These are phyloP conservation scores for Phytophthora constricta DNA, from an alignment of 352 stramenopile species.

Conservation along the genomic window DNA sequence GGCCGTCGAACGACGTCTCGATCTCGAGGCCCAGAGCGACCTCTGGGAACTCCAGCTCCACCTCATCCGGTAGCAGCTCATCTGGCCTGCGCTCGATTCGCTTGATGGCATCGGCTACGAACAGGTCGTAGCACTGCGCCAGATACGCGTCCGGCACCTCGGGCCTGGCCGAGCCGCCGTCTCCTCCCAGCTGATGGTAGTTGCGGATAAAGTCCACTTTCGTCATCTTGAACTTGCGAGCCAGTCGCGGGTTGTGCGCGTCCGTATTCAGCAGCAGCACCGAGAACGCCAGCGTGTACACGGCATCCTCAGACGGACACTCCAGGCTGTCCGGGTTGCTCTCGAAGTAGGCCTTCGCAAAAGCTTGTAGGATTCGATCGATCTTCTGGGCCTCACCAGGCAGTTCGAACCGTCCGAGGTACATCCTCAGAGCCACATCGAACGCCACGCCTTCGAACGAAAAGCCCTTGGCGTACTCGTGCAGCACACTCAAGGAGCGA, in stretches of 20 bases:
- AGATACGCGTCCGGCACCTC: conserved; percentile 59
- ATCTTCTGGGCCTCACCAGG: conserved; percentile 86
- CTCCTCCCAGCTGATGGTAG: conserved; percentile 58
- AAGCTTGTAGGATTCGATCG: conserved; percentile 84
- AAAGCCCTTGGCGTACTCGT: conserved; percentile 79
- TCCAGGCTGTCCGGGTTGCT: conserved; percentile 59
- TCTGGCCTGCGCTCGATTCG: conserved; percentile 60
- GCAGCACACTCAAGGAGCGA: conserved; percentile 62
- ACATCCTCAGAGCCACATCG: conserved; percentile 77
- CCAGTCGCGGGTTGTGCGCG: conserved; percentile 72
- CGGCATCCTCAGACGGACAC: conserved; percentile 72
- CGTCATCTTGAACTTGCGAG: conserved; percentile 75
- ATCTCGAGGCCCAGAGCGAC: conserved; percentile 69
- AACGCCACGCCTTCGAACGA: conserved; percentile 64
- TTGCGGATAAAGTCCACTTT: conserved; percentile 80
- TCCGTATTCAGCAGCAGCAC: conserved; percentile 84
- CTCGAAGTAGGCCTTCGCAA: conserved; percentile 67
- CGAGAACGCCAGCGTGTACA: conserved; percentile 84
- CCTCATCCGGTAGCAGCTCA: conserved; percentile 54
- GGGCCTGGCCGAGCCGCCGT: conserved; percentile 32
- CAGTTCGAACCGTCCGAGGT: conserved; percentile 71
- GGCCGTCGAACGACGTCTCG: conserved; percentile 79
- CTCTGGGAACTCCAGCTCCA: conserved; percentile 73
- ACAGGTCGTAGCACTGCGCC: conserved; percentile 69
- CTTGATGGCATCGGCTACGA: conserved; percentile 62